phyloP scores from a whole-genome alignment of 768 basidiomycete species.

The Collybia sp. region DNA sequence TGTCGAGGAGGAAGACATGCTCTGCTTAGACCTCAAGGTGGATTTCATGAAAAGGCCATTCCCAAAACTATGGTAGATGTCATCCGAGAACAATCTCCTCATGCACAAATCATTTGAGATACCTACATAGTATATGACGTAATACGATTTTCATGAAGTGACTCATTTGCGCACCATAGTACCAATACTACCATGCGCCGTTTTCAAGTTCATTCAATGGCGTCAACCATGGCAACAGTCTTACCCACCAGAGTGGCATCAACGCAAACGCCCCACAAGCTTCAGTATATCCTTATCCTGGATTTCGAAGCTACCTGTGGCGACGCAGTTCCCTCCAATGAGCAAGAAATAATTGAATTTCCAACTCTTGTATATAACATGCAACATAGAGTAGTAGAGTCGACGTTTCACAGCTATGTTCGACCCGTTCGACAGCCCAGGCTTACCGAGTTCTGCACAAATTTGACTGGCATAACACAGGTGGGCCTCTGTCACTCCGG shows the following conservation, averaged over 20 bases:
- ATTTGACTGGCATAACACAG: neutral
- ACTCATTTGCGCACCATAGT: no score
- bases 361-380: neutral
- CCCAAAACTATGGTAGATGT: constrained; percentile 25
- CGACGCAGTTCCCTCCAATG: neutral
- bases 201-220: neutral
- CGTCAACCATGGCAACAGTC: neutral
- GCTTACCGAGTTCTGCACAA: neutral
- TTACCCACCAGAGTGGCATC: neutral
- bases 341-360: neutral
- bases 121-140: no score
- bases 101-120: no score
- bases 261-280: neutral
- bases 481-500: neutral
- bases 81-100: no score
- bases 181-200: no score
- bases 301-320: constrained; percentile 2
- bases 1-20: constrained; percentile 62
- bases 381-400: neutral
- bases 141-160: no score
- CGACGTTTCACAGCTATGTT: constrained; percentile 1
- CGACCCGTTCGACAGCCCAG: neutral
- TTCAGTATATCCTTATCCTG: neutral
- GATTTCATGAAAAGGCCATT: constrained; percentile 60
- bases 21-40: constrained; percentile 77